A percentile compares a stretch with the other conserved stretches of the same genome.
phyloP scores from a whole-genome alignment of 176 grass and related monocot species.

The Themeda triandra region DNA sequence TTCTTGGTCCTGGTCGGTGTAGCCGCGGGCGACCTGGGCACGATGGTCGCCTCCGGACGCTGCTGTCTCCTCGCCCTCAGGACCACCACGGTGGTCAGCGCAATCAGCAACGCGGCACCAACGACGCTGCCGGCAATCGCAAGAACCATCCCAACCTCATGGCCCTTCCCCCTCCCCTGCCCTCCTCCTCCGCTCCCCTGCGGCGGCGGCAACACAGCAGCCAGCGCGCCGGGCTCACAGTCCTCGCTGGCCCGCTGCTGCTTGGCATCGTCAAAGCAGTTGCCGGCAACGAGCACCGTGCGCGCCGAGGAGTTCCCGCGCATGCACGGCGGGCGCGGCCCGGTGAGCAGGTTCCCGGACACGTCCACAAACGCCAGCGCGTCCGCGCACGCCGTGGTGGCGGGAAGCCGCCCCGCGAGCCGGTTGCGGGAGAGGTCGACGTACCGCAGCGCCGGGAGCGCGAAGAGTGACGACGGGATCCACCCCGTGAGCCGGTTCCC shows the following conservation, averaged over 20 bases:
- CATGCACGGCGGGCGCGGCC: conserved; percentile 69
- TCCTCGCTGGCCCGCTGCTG: conserved; percentile 59
- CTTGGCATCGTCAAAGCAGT: conserved; percentile 63
- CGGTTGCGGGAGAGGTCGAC: conserved; percentile 68
- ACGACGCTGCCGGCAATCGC: conserved; percentile 62
- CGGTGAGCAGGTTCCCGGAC: conserved; percentile 74
- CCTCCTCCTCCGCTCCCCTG: conserved; percentile 9
- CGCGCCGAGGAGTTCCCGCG: conserved; percentile 41
- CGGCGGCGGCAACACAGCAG: conserved; percentile 60
- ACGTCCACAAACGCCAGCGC: conserved; percentile 65
- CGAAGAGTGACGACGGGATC: conserved; percentile 71
- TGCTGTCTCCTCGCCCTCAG: conserved; percentile 38
- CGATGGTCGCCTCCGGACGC: conserved; percentile 16
- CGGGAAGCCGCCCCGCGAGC: conserved; percentile 54
- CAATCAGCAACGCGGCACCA: conserved; percentile 52
- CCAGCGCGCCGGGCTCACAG: conserved; percentile 67
- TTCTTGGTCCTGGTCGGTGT: conserved; percentile 34
- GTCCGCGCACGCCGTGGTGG: conserved; percentile 37
- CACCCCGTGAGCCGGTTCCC: conserved; percentile 53
- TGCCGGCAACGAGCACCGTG: conserved; percentile 57
- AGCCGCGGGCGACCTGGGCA: conserved; percentile 25
- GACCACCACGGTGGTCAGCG: conserved; percentile 45
- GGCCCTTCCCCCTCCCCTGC: conserved; percentile 18
- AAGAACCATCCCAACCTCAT: conserved; percentile 48
- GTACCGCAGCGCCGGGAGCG: conserved; percentile 57